Conservation (phyloP, 1,139 yeast genomes). For the Ogataea hybrid region DNA sequence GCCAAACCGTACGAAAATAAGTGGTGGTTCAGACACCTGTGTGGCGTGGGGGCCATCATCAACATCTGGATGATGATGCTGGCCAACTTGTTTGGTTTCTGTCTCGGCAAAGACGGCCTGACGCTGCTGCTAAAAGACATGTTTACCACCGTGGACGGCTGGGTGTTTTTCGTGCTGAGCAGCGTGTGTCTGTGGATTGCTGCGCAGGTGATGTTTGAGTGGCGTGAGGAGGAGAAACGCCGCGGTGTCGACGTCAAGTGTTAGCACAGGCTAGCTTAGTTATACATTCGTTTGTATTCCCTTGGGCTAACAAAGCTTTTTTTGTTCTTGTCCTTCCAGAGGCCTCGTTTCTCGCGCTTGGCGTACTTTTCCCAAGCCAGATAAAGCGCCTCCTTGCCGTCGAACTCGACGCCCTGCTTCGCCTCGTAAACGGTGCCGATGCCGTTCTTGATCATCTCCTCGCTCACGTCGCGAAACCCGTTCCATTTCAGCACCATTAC, state of each 20-base stretch:
- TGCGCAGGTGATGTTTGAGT: slow-evolving; percentile 91
- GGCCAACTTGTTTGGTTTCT: slow-evolving; percentile 93
- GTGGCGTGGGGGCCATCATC: slow-evolving; percentile 85
- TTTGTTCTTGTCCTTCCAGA: slow-evolving; percentile 56
- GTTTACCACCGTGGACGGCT: slow-evolving; percentile 68
- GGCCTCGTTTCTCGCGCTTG: slow-evolving; percentile 54
- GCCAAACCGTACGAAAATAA: slow-evolving; percentile 40
- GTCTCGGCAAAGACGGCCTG: slow-evolving; percentile 88
- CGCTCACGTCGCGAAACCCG: slow-evolving; percentile 77
- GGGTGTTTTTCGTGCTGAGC: slow-evolving; percentile 62
- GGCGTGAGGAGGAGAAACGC: slow-evolving; percentile 82
- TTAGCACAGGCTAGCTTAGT: too few relatives aligned
- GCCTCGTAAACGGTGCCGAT: slow-evolving; percentile 88
- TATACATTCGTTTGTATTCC: slow-evolving; percentile 55
- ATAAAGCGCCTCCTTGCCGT: slow-evolving; percentile 65
- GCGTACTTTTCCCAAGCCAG: slow-evolving; percentile 60
- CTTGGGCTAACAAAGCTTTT: slow-evolving; percentile 71
- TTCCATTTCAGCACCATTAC: slow-evolving; percentile 73
- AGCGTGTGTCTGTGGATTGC: slow-evolving; percentile 75
- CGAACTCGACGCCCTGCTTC: slow-evolving; percentile 79
- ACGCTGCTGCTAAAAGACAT: slow-evolving; percentile 61
- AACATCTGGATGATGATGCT: slow-evolving; percentile 99
- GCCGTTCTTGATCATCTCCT: slow-evolving; percentile 82
- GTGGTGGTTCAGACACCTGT: slow-evolving; percentile 77
- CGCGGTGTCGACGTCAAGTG: slow-evolving; percentile 82